Evolutionary conservation across 495 filamentous ascomycete species (phyloP).

Genomic region (Penicillium coffeae): DNA sequence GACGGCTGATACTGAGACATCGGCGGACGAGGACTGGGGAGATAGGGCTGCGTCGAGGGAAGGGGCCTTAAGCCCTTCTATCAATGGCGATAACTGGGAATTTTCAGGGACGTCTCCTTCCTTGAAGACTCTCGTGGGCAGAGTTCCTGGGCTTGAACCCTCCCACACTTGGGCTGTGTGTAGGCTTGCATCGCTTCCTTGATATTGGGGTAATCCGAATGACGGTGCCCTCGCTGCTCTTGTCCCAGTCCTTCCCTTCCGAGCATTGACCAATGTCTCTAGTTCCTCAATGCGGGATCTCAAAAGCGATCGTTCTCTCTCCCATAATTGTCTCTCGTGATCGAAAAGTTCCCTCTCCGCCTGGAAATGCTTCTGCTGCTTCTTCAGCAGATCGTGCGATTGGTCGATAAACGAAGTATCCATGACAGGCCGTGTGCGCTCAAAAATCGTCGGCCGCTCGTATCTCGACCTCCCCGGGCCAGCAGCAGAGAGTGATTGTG

Average conservation of each 20-base stretch:
- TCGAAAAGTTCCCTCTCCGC: slow-evolving; percentile 37
- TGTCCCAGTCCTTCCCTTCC: slow-evolving; percentile 7
- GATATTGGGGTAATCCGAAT: slow-evolving; percentile 11
- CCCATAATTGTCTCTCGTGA: slow-evolving; percentile 40
- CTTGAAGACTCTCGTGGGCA: slow-evolving; percentile 43
- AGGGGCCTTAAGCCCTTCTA: slow-evolving; percentile 20
- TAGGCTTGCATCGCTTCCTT: slow-evolving; percentile 6
- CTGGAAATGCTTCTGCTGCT: slow-evolving; percentile 37
- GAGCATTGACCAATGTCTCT: slow-evolving; percentile 26
- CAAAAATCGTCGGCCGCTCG: slow-evolving; percentile 5
- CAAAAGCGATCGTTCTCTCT: slow-evolving; percentile 36
- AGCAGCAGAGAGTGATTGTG: slow-evolving; percentile 36
- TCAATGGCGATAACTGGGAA: slow-evolving; percentile 18
- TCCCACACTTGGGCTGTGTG: slow-evolving; percentile 40
- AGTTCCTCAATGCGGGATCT: slow-evolving; percentile 38
- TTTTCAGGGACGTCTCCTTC: slow-evolving; percentile 27
- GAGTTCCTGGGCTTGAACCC: slow-evolving; percentile 35
- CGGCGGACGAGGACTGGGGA: slow-evolving; percentile 27
- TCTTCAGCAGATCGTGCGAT: slow-evolving; percentile 39
- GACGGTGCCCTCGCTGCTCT: slow-evolving; percentile 1
- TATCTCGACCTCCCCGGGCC: slow-evolving; percentile 24
- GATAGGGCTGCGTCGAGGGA: slow-evolving; percentile 45
- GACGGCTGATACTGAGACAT: slow-evolving; percentile 12
- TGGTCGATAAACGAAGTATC: slow-evolving; percentile 37
- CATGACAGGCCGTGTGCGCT: slow-evolving; percentile 15